phyloP scores from a whole-genome alignment of 495 filamentous ascomycete species.

The Penicillium paxilli region DNA sequence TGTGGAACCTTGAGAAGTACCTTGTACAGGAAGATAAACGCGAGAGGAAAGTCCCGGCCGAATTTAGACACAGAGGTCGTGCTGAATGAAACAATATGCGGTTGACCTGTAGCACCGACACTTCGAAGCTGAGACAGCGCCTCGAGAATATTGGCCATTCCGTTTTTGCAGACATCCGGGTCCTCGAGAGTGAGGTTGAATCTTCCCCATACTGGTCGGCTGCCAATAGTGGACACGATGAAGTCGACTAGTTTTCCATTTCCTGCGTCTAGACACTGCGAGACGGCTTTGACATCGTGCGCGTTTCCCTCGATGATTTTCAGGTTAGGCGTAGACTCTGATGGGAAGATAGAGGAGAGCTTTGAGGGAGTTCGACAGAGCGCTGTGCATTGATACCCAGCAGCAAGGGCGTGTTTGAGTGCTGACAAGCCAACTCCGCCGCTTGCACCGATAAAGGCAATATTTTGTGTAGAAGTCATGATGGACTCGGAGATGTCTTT shows the following conservation, averaged over 20 bases:
- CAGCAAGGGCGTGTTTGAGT: slow-evolving; percentile 49
- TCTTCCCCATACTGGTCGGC: slow-evolving; percentile 21
- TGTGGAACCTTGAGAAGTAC: slow-evolving; percentile 51
- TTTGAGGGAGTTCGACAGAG: slow-evolving; percentile 64
- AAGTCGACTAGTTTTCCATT: slow-evolving; percentile 25
- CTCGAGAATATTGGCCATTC: slow-evolving; percentile 43
- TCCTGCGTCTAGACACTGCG: slow-evolving; percentile 29
- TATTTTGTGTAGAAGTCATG: slow-evolving; percentile 22
- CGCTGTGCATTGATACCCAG: slow-evolving; percentile 48
- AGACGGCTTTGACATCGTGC: slow-evolving; percentile 42
- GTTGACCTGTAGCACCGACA: slow-evolving; percentile 28
- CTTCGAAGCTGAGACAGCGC: slow-evolving; percentile 38
- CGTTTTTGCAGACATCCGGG: slow-evolving; percentile 57
- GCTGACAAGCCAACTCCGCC: slow-evolving; percentile 47
- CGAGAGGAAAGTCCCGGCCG: slow-evolving; percentile 53
- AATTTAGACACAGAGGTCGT: slow-evolving; percentile 51
- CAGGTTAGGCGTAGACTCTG: slow-evolving; percentile 38
- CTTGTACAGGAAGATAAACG: slow-evolving; percentile 51
- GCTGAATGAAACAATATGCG: slow-evolving; percentile 47
- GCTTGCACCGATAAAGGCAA: slow-evolving; percentile 56
- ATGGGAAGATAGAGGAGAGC: slow-evolving; percentile 47
- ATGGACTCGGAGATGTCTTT: background rate
- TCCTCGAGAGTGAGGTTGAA: slow-evolving; percentile 44
- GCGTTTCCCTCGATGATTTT: slow-evolving; percentile 53
- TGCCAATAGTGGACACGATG: slow-evolving; percentile 35